Base-by-base conservation (phyloP, 345 rosid species). In the Eucalyptus globulus region DNA sequence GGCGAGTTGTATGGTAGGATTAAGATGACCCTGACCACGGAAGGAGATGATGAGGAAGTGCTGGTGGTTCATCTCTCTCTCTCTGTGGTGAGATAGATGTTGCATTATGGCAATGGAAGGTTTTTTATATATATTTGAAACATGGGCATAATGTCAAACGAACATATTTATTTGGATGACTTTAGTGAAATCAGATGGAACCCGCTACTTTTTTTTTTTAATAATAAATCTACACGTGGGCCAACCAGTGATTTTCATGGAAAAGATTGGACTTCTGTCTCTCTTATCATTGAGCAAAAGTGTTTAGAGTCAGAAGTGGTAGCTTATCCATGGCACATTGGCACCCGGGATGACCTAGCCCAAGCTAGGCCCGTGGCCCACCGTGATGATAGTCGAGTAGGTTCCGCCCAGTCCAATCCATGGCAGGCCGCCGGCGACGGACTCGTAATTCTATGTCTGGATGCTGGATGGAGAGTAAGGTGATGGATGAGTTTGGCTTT, bases 1-100 rank as follows among this genome's bases (percentile, higher is more conserved):
- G 89, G 97, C 98, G 45, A 96, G 91, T 45, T 93, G 94, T 51
- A 95, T 91, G 50, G 91, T 56, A 0, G 98, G 99, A 90, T 96
- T 97, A 27, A 97, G 90, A 91, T 96, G 98, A 87, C 99, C 98
- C 89, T 94, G 97, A 91, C 92, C 0, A 0, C 95, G 95, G 51
- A 47, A 95, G 4, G 95, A 87, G 37, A 96, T 89, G 0, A 97
- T 88, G 40, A 96, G 91, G 88, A 94, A 87, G 90, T 93, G 96
- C 12, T 69, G 90, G 62, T 24, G 27, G n/a, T 69, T 49, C 85
- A 47, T 88, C 51, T 43, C 27, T 69, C 44, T 67, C 15, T 49
- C 49, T 65, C 76, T 4, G 2, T 26, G 76, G 31, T 65, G 83
- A 19, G 47, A 37, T 11, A 11, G 27, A 37, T 21, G 43, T 16